phyloP scores from a whole-genome alignment of 257 asterid genomes.

The Galeopsis tetrahit region DNA sequence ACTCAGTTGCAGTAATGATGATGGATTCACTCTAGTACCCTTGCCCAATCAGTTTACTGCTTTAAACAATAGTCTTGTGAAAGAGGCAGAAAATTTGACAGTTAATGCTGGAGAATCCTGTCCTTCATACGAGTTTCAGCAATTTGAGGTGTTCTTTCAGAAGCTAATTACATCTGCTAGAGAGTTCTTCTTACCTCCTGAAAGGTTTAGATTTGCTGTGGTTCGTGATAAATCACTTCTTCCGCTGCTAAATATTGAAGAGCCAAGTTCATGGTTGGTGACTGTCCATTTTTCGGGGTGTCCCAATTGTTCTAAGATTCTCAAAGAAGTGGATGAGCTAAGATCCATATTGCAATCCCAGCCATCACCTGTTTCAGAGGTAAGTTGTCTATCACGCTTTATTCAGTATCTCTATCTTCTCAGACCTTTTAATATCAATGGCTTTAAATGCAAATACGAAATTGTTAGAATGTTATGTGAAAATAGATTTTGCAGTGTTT shows the following conservation, averaged over 20 bases:
- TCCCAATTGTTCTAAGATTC: constrained; percentile 67
- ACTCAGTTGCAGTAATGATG: constrained; percentile 57
- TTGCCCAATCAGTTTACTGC: constrained; percentile 54
- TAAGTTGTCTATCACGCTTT: constrained; percentile 45
- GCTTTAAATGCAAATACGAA: constrained; percentile 12
- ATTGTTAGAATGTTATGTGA: neutral
- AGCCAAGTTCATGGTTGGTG: constrained; percentile 66
- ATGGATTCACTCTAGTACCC: constrained; percentile 44
- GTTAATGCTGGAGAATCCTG: constrained; percentile 55
- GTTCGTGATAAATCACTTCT: constrained; percentile 71
- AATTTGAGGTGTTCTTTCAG: constrained; percentile 61
- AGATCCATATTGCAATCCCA: constrained; percentile 59
- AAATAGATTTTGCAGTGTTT: neutral
- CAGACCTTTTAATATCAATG: constrained; percentile 28
- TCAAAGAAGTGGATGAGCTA: constrained; percentile 67
- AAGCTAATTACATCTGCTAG: constrained; percentile 62
- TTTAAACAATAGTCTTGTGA: constrained; percentile 48
- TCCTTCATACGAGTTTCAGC: constrained; percentile 57
- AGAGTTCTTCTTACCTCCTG: constrained; percentile 83
- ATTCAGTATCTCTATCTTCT: constrained; percentile 28
- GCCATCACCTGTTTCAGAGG: constrained; percentile 72
- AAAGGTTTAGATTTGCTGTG: constrained; percentile 69
- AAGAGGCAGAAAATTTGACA: constrained; percentile 50
- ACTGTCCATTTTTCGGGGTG: constrained; percentile 68
- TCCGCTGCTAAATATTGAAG: constrained; percentile 58